Base-by-base conservation (phyloP, 768 basidiomycete species). In the Dioszegia hungarica region DNA sequence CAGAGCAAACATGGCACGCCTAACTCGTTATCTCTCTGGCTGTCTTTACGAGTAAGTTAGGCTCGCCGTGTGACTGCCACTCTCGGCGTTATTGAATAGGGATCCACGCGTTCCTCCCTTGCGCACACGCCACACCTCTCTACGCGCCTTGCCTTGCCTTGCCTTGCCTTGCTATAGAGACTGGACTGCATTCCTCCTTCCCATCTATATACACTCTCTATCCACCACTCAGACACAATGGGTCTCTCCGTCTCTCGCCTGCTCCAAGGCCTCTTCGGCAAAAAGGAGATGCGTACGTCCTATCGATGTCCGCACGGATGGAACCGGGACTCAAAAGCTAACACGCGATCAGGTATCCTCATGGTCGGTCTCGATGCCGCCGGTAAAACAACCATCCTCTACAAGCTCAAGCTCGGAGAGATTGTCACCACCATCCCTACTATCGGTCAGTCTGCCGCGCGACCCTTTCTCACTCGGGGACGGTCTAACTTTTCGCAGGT, bases 361-460 rank as follows among this genome's bases (percentile, higher is more conserved):
- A 99, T 99, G 94, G 94, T 99, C 75, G 95, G 95, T 80, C 90
- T 99, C 73, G 95, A 99, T 76, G 95, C 95, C 73, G 94, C 94
- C 69, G 93, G 93, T 82, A 95, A 97, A 80, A 95, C 92, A 65
- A 78, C 79, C 59, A 99, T 98, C 72, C 82, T 99, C 68, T 99
- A 95, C 84, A 99, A 98, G 83, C 83, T 98, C 76, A 98, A 98
- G 82, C 85, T 98, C 56, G 95, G 94, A 79, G 95, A 99, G 83
- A 98, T 98, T 79, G 95, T 99, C 78, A 98, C 95, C 66, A 99
- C 95, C 65, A 99, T 99, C 78, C 95, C 95, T 61, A 98, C 95
- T 75, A 98, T 99, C 80, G 94, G 94, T 93, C 71, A 75, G 87
- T 81, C 60, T 60, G n/a, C 59, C 17, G 12, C 3, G 36, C 39